Evolutionary conservation across 345 rosid species (phyloP).

Genomic region (Aquilaria yunnanensis): DNA sequence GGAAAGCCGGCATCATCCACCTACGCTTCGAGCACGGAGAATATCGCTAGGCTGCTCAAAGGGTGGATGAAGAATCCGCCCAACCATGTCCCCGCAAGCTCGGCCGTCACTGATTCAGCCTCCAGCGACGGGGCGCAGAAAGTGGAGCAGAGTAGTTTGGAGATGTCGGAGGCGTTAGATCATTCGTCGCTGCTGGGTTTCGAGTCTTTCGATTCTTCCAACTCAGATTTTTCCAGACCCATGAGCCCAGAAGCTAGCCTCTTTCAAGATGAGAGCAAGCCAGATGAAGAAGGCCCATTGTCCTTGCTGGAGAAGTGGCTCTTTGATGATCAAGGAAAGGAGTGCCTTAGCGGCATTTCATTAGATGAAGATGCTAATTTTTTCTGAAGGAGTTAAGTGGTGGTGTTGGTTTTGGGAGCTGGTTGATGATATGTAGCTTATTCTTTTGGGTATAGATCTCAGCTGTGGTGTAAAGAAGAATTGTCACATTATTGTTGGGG

Average conservation of each 20-base stretch:
- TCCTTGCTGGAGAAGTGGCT: constrained; percentile 73
- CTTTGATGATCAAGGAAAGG: constrained; percentile 51
- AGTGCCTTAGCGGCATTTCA: constrained; percentile 32
- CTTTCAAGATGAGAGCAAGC: constrained; percentile 42
- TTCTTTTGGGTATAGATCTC: constrained; percentile 10
- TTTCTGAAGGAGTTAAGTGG: constrained; percentile 21
- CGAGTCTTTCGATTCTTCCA: constrained; percentile 41
- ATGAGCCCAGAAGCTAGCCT: constrained; percentile 32
- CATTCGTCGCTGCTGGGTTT: constrained; percentile 26
- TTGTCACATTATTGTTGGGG: background rate
- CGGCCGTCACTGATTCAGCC: constrained; percentile 14
- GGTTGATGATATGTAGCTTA: constrained; percentile 8
- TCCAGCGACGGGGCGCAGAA: constrained; percentile 20
- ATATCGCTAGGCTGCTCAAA: constrained; percentile 61
- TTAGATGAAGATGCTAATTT: constrained; percentile 39
- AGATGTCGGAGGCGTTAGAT: constrained; percentile 34
- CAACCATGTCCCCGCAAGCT: constrained; percentile 6
- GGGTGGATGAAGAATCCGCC: constrained; percentile 52
- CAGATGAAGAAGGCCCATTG: constrained; percentile 34
- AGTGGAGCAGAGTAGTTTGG: constrained; percentile 13
- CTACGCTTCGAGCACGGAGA: constrained; percentile 66
- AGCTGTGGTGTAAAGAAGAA: constrained; percentile 1
- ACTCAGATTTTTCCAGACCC: constrained; percentile 38
- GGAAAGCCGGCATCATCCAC: constrained; percentile 20
- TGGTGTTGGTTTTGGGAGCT: constrained; percentile 11